Conservation (phyloP, 768 basidiomycete species). For the Mycena pura region DNA sequence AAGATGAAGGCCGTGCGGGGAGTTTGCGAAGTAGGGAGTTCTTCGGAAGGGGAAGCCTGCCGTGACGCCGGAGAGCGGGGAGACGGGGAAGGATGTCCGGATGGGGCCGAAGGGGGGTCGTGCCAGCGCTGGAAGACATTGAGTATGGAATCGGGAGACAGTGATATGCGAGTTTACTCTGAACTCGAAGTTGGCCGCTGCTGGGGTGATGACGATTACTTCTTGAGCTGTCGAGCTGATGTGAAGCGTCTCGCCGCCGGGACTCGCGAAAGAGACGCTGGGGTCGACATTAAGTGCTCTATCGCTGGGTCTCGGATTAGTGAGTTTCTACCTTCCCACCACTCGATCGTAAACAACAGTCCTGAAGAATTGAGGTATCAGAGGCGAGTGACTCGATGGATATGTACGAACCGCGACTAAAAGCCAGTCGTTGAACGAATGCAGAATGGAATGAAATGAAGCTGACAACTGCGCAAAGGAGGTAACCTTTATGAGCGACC, state of each 20-base stretch:
- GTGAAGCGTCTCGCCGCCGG: conserved; percentile 77
- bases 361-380: conserved; percentile 7
- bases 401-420: conserved; percentile 36
- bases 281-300: conserved; percentile 75
- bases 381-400: background rate
- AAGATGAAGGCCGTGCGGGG: conserved; percentile 82
- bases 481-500: conserved; percentile 76
- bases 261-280: conserved; percentile 78
- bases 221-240: conserved; percentile 86
- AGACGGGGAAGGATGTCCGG: background rate
- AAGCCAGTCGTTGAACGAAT: background rate
- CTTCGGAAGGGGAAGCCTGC: conserved; percentile 27
- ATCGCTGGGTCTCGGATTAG: conserved; percentile 53
- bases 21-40: conserved; percentile 70
- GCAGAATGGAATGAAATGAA: conserved; percentile 6
- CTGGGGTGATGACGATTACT: conserved; percentile 74
- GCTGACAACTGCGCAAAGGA: conserved; percentile 77
- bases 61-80: conserved; percentile 23
- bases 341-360: conserved; percentile 16
- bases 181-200: conserved; percentile 58
- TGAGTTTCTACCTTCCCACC: conserved; percentile 15
- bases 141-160: conserved; percentile 3
- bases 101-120: conserved; percentile 58
- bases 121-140: conserved; percentile 62
- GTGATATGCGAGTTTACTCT: conserved; percentile 45